A percentile compares a stretch with the other conserved stretches of the same genome.
phyloP scores from a whole-genome alignment of 805 yeast species.

The Metschnikowia sp. region DNA sequence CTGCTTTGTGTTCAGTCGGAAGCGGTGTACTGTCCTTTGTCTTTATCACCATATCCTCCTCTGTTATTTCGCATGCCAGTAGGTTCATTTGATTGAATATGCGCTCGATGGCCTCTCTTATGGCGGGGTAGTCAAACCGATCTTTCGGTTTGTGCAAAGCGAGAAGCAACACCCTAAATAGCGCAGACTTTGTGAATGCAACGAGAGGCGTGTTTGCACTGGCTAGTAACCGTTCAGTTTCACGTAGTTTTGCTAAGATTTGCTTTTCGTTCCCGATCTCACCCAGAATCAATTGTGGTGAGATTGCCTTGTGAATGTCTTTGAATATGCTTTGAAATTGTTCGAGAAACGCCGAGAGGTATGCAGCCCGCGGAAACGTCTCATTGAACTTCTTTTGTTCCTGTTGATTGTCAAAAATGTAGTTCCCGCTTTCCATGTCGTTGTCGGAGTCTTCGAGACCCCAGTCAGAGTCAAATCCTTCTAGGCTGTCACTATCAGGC shows the following conservation, averaged over 20 bases:
- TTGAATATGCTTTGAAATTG: conserved; percentile 19
- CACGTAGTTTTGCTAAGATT: conserved; percentile 16
- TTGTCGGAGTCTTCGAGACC: conserved; percentile 36
- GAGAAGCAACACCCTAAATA: conserved; percentile 31
- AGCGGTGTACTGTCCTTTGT: conserved; percentile 9
- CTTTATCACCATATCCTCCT: conserved; percentile 12
- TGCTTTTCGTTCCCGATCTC: conserved; percentile 10
- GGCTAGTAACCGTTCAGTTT: conserved; percentile 15
- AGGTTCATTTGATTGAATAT: conserved; percentile 18
- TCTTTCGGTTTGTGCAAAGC: conserved; percentile 28
- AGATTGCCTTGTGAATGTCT: conserved; percentile 15
- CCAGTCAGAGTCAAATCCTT: conserved; percentile 35
- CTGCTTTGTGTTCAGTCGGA: not conserved
- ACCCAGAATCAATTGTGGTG: conserved; percentile 14
- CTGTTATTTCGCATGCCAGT: conserved; percentile 13
- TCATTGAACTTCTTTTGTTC: conserved; percentile 27
- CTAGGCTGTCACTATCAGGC: not conserved
- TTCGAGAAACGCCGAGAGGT: conserved; percentile 19
- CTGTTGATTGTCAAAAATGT: conserved; percentile 30
- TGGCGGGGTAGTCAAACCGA: conserved; percentile 13
- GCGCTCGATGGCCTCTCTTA: conserved; percentile 19
- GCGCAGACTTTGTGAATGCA: conserved; percentile 27
- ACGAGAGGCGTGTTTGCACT: conserved; percentile 26
- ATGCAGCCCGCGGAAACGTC: conserved; percentile 24
- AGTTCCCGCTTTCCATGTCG: conserved; percentile 30